Base-by-base conservation (phyloP, 352 stramenopile species). In the Pythium rhizo-oryzae region DNA sequence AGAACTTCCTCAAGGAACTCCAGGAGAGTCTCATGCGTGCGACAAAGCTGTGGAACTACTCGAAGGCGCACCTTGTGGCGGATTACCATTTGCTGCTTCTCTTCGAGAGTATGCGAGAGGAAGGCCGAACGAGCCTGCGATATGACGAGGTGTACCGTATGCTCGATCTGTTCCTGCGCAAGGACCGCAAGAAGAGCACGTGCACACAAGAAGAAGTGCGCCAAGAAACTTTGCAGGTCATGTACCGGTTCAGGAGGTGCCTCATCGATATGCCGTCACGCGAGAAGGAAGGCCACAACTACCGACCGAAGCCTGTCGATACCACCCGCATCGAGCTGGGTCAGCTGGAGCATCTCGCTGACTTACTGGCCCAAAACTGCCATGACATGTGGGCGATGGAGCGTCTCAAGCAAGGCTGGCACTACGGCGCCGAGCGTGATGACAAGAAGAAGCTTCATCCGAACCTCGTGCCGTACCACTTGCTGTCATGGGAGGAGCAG, bases 271-370 rank as follows among this genome's bases (percentile, higher is more conserved):
- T 96, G 88, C 88, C 88, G 41, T 95, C 87, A 46, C 85, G 88
- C 59, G 88, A 96, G 62, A 94, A 95, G 41, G 88, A 96, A 71
- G 88, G 88, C 5, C 87, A 96, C 70, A 93, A 96, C 56, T 96
- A 96, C 60, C 76, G 81, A 1, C 88, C 88, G 13, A 95, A 96
- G 69, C 88, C 88, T 33, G 85, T 96, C 41, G 88, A 96, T 25
- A 96, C 88, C 25, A 82, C 70, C 37, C 71, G 63, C 19, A 76
- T 96, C n/a, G 85, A 92, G 43, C 65, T 96, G 21, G 81, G 87
- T 0, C 83, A 83, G 58, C 71, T 94, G 5, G 83, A 90, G 57
- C 82, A 92, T 62, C 70, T 94, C 52, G 84, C 78, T 1, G 84
- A 94, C 59, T 85, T 93, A 60, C 58, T 96, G 21, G 85, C 87